phyloP scores from a whole-genome alignment of 2,329 filamentous ascomycete species.

The Leptographium flavum region DNA sequence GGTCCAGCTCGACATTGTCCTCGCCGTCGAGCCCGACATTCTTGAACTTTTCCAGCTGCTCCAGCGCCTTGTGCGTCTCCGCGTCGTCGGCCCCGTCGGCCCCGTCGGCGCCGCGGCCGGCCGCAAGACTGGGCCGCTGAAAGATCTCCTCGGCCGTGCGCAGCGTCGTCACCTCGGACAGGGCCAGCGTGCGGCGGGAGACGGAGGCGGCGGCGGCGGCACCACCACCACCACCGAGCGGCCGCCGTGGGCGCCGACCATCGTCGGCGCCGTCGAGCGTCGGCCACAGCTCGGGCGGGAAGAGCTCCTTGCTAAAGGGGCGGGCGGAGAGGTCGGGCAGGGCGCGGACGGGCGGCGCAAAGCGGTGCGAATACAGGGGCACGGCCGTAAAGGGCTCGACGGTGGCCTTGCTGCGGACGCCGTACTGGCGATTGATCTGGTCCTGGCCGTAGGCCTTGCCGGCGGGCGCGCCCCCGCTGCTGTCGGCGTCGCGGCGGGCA shows the following conservation, averaged over 20 bases:
- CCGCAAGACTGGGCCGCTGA: conserved; percentile 20
- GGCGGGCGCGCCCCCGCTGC: conserved; percentile 15
- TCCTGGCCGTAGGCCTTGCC: conserved; percentile 35
- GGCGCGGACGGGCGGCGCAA: conserved; percentile 34
- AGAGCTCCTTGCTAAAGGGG: conserved; percentile 34
- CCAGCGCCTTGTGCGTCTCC: conserved; percentile 22
- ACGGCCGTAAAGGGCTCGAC: conserved; percentile 44
- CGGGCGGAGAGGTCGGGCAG: conserved; percentile 38
- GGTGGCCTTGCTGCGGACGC: conserved; percentile 38
- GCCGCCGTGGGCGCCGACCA: conserved; percentile 11
- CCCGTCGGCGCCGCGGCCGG: conserved; percentile 12
- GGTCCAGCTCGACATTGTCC: conserved; percentile 27
- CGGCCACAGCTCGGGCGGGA: conserved; percentile 39
- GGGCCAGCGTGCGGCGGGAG: conserved; percentile 24
- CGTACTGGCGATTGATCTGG: conserved; percentile 44
- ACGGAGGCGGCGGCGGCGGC: conserved; percentile 8
- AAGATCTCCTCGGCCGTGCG: conserved; percentile 38
- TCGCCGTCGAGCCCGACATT: conserved; percentile 25
- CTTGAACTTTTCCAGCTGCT: conserved; percentile 29
- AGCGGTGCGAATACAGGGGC: conserved; percentile 43
- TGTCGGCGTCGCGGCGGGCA: conserved; percentile 19
- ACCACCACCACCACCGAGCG: background rate
- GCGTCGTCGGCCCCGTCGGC: background rate
- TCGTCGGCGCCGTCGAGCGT: conserved; percentile 36
- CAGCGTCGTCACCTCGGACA: conserved; percentile 32